These are phyloP conservation scores for Rhizopogon vesiculosus DNA, from an alignment of 768 basidiomycete genomes.

Conservation along the genomic window DNA sequence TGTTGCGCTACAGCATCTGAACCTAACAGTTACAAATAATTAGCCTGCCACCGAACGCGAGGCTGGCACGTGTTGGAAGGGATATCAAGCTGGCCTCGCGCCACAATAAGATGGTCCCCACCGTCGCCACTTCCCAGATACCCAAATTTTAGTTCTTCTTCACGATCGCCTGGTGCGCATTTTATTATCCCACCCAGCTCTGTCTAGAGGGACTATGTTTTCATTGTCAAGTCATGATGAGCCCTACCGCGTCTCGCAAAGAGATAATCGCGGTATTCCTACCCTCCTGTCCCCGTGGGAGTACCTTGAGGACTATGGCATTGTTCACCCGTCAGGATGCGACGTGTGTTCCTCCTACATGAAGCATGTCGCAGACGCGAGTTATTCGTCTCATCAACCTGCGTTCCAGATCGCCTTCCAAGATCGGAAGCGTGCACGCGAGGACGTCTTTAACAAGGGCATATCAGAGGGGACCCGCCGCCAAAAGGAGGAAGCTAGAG, in stretches of 20 bases:
- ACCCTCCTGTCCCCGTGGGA: constrained; percentile 35
- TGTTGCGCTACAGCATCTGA: constrained; percentile 10
- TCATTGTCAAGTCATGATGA: constrained; percentile 28
- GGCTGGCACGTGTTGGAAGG: constrained; percentile 22
- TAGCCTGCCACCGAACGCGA: constrained; percentile 22
- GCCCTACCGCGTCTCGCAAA: constrained; percentile 20
- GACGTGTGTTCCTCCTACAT: constrained; percentile 33
- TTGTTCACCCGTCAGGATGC: constrained; percentile 37
- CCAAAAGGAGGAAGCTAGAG: constrained; percentile 34
- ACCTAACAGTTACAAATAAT: constrained; percentile 23
- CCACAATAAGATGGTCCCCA: constrained; percentile 5
- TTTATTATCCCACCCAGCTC: constrained; percentile 4
- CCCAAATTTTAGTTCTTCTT: constrained; percentile 11
- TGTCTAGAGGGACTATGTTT: constrained; percentile 19
- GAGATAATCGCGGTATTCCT: constrained; percentile 28
- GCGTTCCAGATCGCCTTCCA: constrained; percentile 37
- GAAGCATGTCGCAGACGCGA: constrained; percentile 36
- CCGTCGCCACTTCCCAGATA: constrained; percentile 14
- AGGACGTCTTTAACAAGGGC: constrained; percentile 35
- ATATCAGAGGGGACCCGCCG: constrained; percentile 35
- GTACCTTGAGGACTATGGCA: constrained; percentile 34
- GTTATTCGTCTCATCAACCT: constrained; percentile 30
- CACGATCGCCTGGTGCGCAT: constrained; percentile 17
- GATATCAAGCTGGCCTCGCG: constrained; percentile 21
- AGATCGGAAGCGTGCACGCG: constrained; percentile 33